A percentile compares a stretch with the other conserved stretches of the same genome.
phyloP scores from a whole-genome alignment of 805 yeast species.

The Saturnispora halmiae region DNA sequence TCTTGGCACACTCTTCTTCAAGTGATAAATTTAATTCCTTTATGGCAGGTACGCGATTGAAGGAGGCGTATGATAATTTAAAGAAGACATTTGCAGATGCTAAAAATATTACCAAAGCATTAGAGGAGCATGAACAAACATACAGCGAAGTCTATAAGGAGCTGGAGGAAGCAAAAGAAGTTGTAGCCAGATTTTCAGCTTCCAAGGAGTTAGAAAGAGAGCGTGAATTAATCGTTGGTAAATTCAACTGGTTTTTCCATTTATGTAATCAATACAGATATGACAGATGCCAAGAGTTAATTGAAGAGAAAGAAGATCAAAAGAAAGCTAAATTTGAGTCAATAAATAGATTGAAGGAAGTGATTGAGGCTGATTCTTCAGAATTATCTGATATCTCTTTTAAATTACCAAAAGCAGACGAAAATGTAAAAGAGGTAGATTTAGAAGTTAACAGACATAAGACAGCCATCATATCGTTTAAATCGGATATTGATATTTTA shows the following conservation, averaged over 20 bases:
- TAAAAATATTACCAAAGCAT: conserved; percentile 31
- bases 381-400: not conserved
- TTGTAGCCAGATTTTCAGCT: conserved; percentile 32
- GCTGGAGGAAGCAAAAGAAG: conserved; percentile 34
- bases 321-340: not conserved
- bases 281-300: conserved; percentile 4
- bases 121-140: conserved; percentile 29
- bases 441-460: conserved; percentile 4
- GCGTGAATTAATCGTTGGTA: conserved; percentile 37
- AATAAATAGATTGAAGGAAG: not conserved
- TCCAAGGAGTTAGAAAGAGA: conserved; percentile 33
- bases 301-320: conserved; percentile 1
- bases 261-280: conserved; percentile 4
- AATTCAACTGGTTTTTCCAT: conserved; percentile 35
- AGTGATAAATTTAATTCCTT: conserved; percentile 65
- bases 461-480: conserved; percentile 7
- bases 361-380: not conserved
- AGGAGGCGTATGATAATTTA: conserved; percentile 52
- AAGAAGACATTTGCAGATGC: conserved; percentile 34
- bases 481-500: conserved; percentile 9
- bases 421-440: not conserved
- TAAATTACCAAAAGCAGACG: not conserved
- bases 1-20: conserved; percentile 68
- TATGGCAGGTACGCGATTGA: conserved; percentile 70
- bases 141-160: conserved; percentile 29